Evolutionary conservation across 768 basidiomycete species (phyloP).

Genomic region (Mycena haematopus): DNA sequence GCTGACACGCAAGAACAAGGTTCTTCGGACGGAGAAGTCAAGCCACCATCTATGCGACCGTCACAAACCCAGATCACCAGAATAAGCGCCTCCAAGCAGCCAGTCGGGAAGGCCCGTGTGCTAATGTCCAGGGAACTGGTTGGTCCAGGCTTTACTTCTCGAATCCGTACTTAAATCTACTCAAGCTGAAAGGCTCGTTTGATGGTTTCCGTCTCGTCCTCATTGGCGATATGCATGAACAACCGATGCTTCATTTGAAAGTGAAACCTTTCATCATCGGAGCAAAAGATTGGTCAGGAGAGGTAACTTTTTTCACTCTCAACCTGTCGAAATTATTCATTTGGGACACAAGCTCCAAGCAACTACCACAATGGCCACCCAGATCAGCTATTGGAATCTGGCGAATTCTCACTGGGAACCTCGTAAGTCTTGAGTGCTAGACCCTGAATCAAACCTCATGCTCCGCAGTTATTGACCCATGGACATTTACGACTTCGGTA

Average conservation of each 20-base stretch:
- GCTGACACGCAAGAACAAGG: conserved; percentile 44
- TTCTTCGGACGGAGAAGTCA: conserved; percentile 8
- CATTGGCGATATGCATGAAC: conserved; percentile 94
- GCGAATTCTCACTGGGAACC: conserved; percentile 99
- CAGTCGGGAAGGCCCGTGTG: conserved; percentile 49
- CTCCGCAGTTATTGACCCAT: conserved; percentile 87
- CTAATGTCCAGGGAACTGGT: conserved; percentile 85
- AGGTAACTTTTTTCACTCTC: conserved; percentile 53
- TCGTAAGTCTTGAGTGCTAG: conserved; percentile 47
- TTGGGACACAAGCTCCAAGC: conserved; percentile 71
- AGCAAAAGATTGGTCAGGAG: conserved; percentile 93
- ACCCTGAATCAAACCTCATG: conserved; percentile 15
- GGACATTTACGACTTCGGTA: conserved; percentile 84
- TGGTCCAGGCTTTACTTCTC: conserved; percentile 25
- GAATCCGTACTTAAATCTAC: conserved; percentile 2
- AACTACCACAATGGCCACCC: conserved; percentile 78
- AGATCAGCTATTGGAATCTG: conserved; percentile 95
- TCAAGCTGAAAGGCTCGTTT: conserved; percentile 81
- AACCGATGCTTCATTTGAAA: conserved; percentile 90
- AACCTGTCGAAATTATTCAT: neutral
- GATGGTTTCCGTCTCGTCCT: conserved; percentile 93
- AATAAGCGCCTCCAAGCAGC: conserved; percentile 28
- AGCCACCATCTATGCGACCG: conserved; percentile 24
- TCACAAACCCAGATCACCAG: conserved; percentile 28
- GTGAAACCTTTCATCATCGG: conserved; percentile 83